Evolutionary conservation across 345 rosid species (phyloP).

Genomic region (Xanthoceras sorbifolium): DNA sequence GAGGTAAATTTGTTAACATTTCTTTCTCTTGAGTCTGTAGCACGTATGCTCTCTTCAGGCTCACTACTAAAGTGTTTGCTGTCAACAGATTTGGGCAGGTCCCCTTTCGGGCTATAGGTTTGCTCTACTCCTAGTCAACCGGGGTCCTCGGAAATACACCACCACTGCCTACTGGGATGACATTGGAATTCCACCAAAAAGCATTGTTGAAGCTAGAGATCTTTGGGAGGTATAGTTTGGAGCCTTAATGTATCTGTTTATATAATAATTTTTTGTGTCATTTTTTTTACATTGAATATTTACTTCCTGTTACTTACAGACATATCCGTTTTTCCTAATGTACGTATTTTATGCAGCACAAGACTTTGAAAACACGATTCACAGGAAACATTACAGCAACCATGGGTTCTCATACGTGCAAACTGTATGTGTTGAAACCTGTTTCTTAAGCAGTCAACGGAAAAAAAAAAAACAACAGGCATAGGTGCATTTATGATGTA

Average conservation of each 20-base stretch:
- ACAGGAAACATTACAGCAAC: constrained; percentile 61
- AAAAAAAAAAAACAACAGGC: neutral
- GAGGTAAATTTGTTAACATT: constrained; percentile 48
- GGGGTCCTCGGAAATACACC: constrained; percentile 35
- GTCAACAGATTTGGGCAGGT: constrained; percentile 72
- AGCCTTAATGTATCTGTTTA: neutral
- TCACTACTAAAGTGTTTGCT: neutral
- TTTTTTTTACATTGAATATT: neutral
- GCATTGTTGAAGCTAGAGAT: constrained; percentile 58
- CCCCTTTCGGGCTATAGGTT: constrained; percentile 59
- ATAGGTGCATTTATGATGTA: neutral
- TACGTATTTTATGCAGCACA: constrained; percentile 55
- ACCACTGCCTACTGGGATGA: constrained; percentile 78
- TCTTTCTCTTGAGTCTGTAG: neutral
- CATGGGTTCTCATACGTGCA: constrained; percentile 62
- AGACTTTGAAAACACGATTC: constrained; percentile 54
- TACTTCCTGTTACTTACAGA: neutral
- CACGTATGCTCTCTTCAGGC: neutral
- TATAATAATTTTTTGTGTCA: neutral
- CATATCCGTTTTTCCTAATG: constrained; percentile 10
- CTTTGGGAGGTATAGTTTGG: constrained; percentile 66
- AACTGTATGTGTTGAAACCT: constrained; percentile 80
- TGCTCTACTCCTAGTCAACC: constrained; percentile 62
- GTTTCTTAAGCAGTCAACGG: constrained; percentile 34
- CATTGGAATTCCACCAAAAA: constrained; percentile 51